phyloP scores from a whole-genome alignment of 169 alveolate genomes.

The Babesia bigemina region DNA sequence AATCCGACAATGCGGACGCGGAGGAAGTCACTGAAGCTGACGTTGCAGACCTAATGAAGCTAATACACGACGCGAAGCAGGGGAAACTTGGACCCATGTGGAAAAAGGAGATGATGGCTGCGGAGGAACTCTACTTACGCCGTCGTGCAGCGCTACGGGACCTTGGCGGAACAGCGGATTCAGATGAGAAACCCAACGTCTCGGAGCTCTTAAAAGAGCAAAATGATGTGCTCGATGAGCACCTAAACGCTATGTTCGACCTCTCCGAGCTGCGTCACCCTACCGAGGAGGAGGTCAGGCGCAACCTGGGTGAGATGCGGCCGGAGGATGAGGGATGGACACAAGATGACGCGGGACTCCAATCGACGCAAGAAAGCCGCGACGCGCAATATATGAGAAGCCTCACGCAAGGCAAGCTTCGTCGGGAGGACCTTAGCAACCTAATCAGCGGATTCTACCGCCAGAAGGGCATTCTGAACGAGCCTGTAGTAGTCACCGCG shows the following conservation, averaged over 20 bases:
- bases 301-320: constrained; percentile 3
- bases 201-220: constrained; percentile 29
- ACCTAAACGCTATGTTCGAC: constrained; percentile 46
- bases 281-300: constrained; percentile 30
- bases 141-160: constrained; percentile 4
- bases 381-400: constrained; percentile 18
- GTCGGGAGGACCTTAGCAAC: constrained; percentile 26
- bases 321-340: neutral
- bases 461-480: constrained; percentile 54
- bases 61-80: constrained; percentile 25
- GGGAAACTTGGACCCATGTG: constrained; percentile 38
- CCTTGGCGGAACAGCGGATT: constrained; percentile 3
- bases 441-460: constrained; percentile 29
- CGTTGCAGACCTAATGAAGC: constrained; percentile 8
- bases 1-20: neutral
- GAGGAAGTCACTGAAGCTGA: constrained; percentile 42
- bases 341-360: neutral
- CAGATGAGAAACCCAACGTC: constrained; percentile 19
- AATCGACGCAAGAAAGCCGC: neutral
- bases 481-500: constrained; percentile 28
- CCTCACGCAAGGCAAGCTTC: constrained; percentile 8
- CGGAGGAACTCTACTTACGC: constrained; percentile 1
- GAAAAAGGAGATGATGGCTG: constrained; percentile 15
- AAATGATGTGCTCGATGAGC: constrained; percentile 33
- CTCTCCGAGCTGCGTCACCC: constrained; percentile 36